Conservation (phyloP, 1,284 basidiomycete species). For the Coniferiporia weirii region DNA sequence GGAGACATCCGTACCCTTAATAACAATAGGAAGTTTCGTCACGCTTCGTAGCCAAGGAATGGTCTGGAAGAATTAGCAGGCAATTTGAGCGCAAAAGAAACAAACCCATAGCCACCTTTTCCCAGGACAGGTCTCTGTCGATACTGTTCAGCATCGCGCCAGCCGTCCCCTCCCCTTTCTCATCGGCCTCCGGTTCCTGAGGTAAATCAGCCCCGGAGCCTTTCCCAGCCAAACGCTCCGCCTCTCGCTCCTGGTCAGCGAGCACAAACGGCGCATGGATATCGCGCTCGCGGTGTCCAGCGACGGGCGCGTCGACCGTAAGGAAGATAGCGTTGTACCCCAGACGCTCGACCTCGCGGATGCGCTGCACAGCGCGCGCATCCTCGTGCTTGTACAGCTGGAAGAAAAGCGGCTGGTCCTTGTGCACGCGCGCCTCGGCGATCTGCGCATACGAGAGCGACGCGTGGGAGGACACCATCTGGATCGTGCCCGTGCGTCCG, state of each 20-base stretch:
- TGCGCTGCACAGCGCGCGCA: slow-evolving; percentile 64
- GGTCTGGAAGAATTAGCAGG: slow-evolving; percentile 37
- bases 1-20: slow-evolving; percentile 57
- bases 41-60: slow-evolving; percentile 74
- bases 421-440: slow-evolving; percentile 47
- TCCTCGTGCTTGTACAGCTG: slow-evolving; percentile 84
- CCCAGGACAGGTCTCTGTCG: slow-evolving; percentile 71
- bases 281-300: slow-evolving; percentile 84
- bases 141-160: slow-evolving; percentile 58
- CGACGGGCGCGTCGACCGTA: slow-evolving; percentile 85
- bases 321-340: slow-evolving; percentile 86
- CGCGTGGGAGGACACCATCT: slow-evolving; percentile 87
- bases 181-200: slow-evolving; percentile 33
- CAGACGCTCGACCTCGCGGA: slow-evolving; percentile 64
- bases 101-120: slow-evolving; percentile 36
- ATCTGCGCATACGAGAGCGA: slow-evolving; percentile 75
- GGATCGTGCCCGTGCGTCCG: slow-evolving; percentile 69
- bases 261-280: slow-evolving; percentile 56
- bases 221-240: slow-evolving; percentile 19
- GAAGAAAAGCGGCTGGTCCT: slow-evolving; percentile 75
- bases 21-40: slow-evolving; percentile 75
- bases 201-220: slow-evolving; percentile 27
- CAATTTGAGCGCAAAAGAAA: background rate
- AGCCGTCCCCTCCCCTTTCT: slow-evolving; percentile 48
- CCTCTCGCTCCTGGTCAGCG: slow-evolving; percentile 50